Conservation (phyloP, 2,329 filamentous ascomycete genomes). For the Calcarisporium arbuscula region DNA sequence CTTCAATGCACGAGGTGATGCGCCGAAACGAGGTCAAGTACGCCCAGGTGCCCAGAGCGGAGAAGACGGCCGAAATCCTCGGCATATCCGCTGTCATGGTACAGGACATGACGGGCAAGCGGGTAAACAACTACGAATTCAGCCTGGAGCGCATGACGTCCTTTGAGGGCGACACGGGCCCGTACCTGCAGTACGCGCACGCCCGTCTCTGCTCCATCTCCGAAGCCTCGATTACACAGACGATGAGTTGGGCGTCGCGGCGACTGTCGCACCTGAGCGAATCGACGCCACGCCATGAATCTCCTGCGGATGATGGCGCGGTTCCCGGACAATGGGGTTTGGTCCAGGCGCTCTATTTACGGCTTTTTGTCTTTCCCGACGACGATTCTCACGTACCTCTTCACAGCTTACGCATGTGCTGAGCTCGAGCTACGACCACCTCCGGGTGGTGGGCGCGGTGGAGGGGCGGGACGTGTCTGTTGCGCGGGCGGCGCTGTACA, state of each 20-base stretch:
- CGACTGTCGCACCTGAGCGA: conserved; percentile 13
- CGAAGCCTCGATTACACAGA: conserved; percentile 12
- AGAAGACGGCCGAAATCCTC: conserved; percentile 55
- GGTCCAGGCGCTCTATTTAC: too few relatives aligned
- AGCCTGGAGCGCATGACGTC: conserved; percentile 67
- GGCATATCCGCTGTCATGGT: conserved; percentile 68
- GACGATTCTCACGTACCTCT: conserved; percentile 61
- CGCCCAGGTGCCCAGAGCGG: conserved; percentile 56
- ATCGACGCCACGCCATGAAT: conserved; percentile 41
- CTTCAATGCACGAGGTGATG: conserved; percentile 69
- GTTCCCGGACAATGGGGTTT: conserved; percentile 62
- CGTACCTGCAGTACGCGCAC: conserved; percentile 67
- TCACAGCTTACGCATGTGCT: conserved; percentile 73
- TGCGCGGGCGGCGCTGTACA: conserved; percentile 57
- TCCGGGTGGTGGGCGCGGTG: conserved; percentile 67
- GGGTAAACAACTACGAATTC: conserved; percentile 48
- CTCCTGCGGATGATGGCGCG: conserved; percentile 54
- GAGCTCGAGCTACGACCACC: conserved; percentile 66
- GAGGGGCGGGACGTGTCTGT: conserved; percentile 47
- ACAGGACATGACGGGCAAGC: conserved; percentile 66
- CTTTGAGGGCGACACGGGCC: conserved; percentile 68
- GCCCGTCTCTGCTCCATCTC: conserved; percentile 49
- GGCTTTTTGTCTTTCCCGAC: conserved; percentile 53
- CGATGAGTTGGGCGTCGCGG: conserved; percentile 6
- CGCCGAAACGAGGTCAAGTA: conserved; percentile 59